These are phyloP conservation scores for Kwoniella sp. DNA, from an alignment of 768 basidiomycete species.

Conservation along the genomic window DNA sequence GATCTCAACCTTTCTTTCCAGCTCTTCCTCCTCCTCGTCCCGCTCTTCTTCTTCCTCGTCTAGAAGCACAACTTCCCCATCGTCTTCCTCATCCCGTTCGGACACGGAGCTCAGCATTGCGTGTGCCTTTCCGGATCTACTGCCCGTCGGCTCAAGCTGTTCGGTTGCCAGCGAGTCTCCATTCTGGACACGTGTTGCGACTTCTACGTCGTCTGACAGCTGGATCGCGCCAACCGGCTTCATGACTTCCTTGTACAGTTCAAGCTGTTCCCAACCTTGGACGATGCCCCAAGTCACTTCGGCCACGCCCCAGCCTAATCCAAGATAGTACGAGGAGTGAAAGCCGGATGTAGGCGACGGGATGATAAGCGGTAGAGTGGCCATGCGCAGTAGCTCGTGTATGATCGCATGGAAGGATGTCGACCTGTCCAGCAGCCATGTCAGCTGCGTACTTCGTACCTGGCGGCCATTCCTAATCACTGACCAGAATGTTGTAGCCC, in stretches of 20 bases:
- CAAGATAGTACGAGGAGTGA: constrained; percentile 47
- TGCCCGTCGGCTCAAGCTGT: too few species aligned
- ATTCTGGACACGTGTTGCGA: not conserved
- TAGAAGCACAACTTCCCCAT: constrained; percentile 8
- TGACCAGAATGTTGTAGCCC: constrained; percentile 22
- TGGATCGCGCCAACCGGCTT: not conserved
- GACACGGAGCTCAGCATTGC: constrained; percentile 10
- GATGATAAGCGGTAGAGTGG: constrained; percentile 34
- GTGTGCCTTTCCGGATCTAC: too few species aligned
- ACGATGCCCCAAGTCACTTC: constrained; percentile 47
- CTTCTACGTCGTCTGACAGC: not conserved
- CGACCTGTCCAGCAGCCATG: constrained; percentile 18
- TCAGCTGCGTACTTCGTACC: too few species aligned
- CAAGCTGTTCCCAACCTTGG: constrained; percentile 45
- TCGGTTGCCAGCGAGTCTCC: not conserved
- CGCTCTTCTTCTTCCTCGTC: constrained; percentile 15
- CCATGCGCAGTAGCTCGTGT: constrained; percentile 42
- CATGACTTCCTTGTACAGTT: constrained; percentile 45
- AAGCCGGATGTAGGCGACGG: constrained; percentile 39
- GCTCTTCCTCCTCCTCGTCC: constrained; percentile 37
- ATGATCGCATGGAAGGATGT: constrained; percentile 39
- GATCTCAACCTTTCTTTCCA: constrained; percentile 44
- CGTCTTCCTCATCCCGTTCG: constrained; percentile 13
- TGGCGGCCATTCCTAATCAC: not conserved
- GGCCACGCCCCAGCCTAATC: constrained; percentile 46